Base-by-base conservation (phyloP, 2,329 filamentous ascomycete species). In the Acephala macrosclerotiorum region DNA sequence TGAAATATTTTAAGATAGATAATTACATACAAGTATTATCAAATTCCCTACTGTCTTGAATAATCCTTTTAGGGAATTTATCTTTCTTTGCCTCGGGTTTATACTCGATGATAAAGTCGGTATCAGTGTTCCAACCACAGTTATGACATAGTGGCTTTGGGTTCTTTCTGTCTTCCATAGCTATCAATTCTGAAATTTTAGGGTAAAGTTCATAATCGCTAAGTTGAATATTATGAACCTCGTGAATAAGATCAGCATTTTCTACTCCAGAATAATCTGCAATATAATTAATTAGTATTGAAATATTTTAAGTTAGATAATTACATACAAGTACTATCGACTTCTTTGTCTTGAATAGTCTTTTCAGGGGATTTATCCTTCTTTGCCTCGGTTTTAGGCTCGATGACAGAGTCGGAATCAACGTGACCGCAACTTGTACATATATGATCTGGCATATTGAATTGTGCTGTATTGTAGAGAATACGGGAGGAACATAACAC, bases 181-280 rank as follows among this genome's bases (percentile, higher is more conserved):
- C 18, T 12, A 6, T 12, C 3, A 14, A 3, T 42, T 14, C 3
- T n/a, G 18, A 16, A 22, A 18, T 3, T 20, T 25, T n/a, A 42
- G 38, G 38, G 29, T 25, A 2, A 4, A 3, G 22, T 53, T 53
- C 22, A 18, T 8, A 20, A 26, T 53, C 16, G 22, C 20, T 16
- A 59, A 64, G 45, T 18, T 18, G 4, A 8, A 53, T 5, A 1
- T n/a, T 1, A 53, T 64, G 55, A 6, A 64, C 61, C 40, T 16
- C 7, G 26, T 64, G 40, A 45, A 55, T 3, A 40, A 64, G 61
- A 22, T 64, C 61, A 11, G 61, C 29, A 42, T 7, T 38, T 11
- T 64, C 56, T 53, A 64, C 29, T 53, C 55, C 61, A 51, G 61
- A 55, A 60, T 64, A 42, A 40, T 59, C 61, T 64, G 58, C 40